These are phyloP conservation scores for Castanea crenata DNA, from an alignment of 306 rosid species.

Conservation along the genomic window DNA sequence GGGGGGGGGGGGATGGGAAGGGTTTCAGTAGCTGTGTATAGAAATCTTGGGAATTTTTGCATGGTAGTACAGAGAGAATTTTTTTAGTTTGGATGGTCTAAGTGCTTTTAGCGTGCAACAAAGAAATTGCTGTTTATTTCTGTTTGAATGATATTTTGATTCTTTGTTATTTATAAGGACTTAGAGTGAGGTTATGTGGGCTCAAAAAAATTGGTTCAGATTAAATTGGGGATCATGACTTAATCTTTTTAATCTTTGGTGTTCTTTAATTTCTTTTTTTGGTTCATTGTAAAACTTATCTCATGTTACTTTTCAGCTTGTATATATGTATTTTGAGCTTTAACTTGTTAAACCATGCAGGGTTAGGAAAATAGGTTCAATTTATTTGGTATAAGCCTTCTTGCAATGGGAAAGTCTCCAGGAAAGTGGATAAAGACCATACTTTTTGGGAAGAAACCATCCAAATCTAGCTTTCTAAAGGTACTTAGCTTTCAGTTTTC, in stretches of 20 bases:
- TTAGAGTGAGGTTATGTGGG: neutral
- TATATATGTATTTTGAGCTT: neutral
- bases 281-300: neutral
- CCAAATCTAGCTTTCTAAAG: conserved; percentile 51
- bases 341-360: neutral
- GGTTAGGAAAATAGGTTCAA: neutral
- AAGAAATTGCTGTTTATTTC: neutral
- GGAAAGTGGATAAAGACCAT: conserved; percentile 85
- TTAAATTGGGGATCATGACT: neutral
- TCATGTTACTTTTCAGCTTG: neutral
- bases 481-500: neutral
- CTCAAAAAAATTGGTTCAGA: neutral
- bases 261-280: neutral
- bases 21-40: neutral
- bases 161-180: neutral
- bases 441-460: conserved; percentile 75
- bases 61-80: neutral
- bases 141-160: neutral
- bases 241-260: neutral
- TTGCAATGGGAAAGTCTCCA: conserved; percentile 78
- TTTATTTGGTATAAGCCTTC: neutral
- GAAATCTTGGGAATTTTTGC: neutral
- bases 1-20: too few relatives aligned
- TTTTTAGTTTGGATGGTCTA: neutral
- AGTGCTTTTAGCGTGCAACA: neutral